These are phyloP conservation scores for Phialophora expanda DNA, from an alignment of 2,329 filamentous ascomycete genomes.

Conservation along the genomic window DNA sequence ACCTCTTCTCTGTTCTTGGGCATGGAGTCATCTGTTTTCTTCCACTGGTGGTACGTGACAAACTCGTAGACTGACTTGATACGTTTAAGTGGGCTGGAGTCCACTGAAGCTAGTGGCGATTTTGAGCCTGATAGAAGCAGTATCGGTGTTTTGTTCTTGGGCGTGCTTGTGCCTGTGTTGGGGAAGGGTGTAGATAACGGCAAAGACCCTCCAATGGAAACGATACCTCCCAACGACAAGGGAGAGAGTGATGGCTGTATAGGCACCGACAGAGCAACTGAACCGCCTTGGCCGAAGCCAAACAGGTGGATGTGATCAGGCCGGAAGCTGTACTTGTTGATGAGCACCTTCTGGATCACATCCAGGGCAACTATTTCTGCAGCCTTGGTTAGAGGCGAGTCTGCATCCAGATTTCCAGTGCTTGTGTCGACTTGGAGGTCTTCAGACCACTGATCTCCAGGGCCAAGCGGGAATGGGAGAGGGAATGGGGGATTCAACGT, in stretches of 20 bases:
- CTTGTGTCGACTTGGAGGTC: conserved; percentile 61
- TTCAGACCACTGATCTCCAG: conserved; percentile 69
- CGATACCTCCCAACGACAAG: conserved; percentile 46
- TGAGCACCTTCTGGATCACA: conserved; percentile 59
- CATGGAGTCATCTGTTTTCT: conserved; percentile 76
- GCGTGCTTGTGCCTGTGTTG: conserved; percentile 39
- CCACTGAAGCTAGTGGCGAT: conserved; percentile 57
- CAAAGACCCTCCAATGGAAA: conserved; percentile 52
- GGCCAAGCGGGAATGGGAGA: conserved; percentile 69
- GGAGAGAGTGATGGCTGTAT: conserved; percentile 48
- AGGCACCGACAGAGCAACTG: conserved; percentile 63
- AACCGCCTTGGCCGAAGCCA: conserved; percentile 71
- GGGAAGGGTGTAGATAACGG: conserved; percentile 45
- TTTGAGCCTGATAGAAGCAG: conserved; percentile 48
- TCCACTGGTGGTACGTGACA: conserved; percentile 72
- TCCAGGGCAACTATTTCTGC: conserved; percentile 55
- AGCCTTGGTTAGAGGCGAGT: conserved; percentile 65
- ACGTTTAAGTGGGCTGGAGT: conserved; percentile 66
- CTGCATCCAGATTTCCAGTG: conserved; percentile 63
- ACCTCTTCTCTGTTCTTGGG: conserved; percentile 83
- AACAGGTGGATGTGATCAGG: conserved; percentile 66
- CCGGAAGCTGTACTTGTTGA: conserved; percentile 65
- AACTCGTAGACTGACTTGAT: conserved; percentile 70
- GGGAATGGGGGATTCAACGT: conserved; percentile 72
- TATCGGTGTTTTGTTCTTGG: conserved; percentile 50